Conservation (phyloP, 2,329 filamentous ascomycete genomes). For the Fusarium multiceps region DNA sequence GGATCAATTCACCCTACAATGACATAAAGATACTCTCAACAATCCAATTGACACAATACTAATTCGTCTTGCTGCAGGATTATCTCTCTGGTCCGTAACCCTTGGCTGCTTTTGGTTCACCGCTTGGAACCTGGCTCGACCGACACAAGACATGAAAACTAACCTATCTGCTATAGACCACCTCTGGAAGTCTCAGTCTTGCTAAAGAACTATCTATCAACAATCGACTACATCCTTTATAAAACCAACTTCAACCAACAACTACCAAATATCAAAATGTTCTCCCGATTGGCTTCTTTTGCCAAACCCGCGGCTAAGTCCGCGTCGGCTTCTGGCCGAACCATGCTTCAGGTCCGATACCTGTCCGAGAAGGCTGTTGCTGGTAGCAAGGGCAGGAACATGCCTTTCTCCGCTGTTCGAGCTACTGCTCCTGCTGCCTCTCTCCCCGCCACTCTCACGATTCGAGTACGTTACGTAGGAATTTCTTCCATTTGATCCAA, state of each 20-base stretch:
- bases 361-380: constrained; percentile 59
- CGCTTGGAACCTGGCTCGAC: constrained; percentile 44
- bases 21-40: constrained; percentile 13
- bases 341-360: constrained; percentile 54
- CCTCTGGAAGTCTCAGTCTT: constrained; percentile 56
- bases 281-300: constrained; percentile 67
- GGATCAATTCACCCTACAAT: constrained; percentile 10
- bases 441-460: constrained; percentile 84
- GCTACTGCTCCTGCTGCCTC: constrained; percentile 72
- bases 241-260: constrained; percentile 22
- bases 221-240: constrained; percentile 21
- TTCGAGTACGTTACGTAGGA: constrained; percentile 72
- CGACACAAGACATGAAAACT: constrained; percentile 22
- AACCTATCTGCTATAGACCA: constrained; percentile 51
- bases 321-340: constrained; percentile 55
- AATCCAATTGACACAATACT: constrained; percentile 51
- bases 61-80: constrained; percentile 65
- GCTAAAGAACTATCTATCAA: constrained; percentile 39
- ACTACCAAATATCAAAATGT: constrained; percentile 58
- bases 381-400: constrained; percentile 75
- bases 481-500: too few relatives aligned
- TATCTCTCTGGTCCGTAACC: constrained; percentile 76
- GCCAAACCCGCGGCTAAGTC: constrained; percentile 64
- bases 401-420: constrained; percentile 67
- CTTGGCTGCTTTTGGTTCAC: constrained; percentile 54